Percentiles rank a stretch among this genome's conserved stretches.
Conservation (phyloP, 2,329 filamentous ascomycete species). For the Colletotrichum sp. region DNA sequence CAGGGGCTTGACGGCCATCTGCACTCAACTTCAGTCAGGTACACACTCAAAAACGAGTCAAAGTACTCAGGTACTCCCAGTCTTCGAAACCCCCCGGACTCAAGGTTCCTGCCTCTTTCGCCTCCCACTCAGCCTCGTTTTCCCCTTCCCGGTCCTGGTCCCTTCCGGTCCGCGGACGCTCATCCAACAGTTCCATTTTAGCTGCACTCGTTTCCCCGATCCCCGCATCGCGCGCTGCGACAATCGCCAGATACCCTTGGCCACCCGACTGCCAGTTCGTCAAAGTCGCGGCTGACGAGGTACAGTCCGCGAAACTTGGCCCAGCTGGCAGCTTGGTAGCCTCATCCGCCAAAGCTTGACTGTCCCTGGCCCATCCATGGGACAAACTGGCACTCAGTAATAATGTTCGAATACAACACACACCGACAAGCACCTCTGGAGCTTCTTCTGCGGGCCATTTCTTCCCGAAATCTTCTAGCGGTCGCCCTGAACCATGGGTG, state of each 20-base stretch:
- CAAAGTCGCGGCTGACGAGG: neutral
- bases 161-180: neutral
- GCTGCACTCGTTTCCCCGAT: neutral
- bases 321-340: neutral
- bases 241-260: neutral
- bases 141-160: neutral
- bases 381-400: neutral
- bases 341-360: neutral
- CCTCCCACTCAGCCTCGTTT: slow-evolving; percentile 14
- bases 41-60: neutral
- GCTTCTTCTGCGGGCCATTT: slow-evolving; percentile 4
- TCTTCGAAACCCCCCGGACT: neutral
- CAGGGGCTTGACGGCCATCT: neutral
- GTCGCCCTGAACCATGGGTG: slow-evolving; percentile 4
- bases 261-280: neutral
- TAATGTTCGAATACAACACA: neutral
- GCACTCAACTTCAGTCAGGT: slow-evolving; percentile 12
- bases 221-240: neutral
- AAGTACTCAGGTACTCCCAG: neutral
- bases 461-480: slow-evolving; percentile 5
- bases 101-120: slow-evolving; percentile 3
- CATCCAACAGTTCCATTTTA: neutral
- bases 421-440: neutral
- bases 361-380: neutral
- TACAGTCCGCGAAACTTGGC: neutral